These are phyloP conservation scores for Coffea eugenioides DNA, from an alignment of 257 asterid species.

Conservation along the genomic window DNA sequence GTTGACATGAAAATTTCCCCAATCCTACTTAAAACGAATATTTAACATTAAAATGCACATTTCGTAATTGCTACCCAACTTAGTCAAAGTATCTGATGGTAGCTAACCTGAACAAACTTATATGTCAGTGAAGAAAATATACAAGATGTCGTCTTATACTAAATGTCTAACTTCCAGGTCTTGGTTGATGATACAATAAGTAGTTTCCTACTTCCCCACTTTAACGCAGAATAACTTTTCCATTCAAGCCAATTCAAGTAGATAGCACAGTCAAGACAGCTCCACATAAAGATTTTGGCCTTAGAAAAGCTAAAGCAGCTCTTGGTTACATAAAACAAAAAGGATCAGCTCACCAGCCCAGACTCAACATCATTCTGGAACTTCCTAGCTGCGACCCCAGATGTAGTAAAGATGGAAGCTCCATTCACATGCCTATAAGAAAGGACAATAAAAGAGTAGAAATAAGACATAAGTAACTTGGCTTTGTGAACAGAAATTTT, in stretches of 20 bases:
- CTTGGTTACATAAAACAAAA: not conserved
- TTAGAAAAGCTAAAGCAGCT: not conserved
- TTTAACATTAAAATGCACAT: not conserved
- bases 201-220: not conserved
- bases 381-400: constrained; percentile 39
- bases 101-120: not conserved
- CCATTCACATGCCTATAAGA: constrained; percentile 27
- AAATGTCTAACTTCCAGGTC: not conserved
- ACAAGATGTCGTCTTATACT: not conserved
- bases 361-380: constrained; percentile 49
- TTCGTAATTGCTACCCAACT: not conserved
- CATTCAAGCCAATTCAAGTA: constrained; percentile 1
- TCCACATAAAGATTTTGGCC: not conserved
- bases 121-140: not conserved
- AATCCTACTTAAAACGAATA: not conserved
- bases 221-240: not conserved
- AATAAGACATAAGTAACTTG: not conserved
- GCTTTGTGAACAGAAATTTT: constrained; percentile 1
- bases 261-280: not conserved
- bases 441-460: not conserved
- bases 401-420: constrained; percentile 43
- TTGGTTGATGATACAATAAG: not conserved
- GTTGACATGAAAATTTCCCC: not conserved
- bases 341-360: constrained; percentile 28
- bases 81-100: not conserved